Evolutionary conservation across 2,329 filamentous ascomycete species (phyloP).

Genomic region (Cordyceps farinosa): DNA sequence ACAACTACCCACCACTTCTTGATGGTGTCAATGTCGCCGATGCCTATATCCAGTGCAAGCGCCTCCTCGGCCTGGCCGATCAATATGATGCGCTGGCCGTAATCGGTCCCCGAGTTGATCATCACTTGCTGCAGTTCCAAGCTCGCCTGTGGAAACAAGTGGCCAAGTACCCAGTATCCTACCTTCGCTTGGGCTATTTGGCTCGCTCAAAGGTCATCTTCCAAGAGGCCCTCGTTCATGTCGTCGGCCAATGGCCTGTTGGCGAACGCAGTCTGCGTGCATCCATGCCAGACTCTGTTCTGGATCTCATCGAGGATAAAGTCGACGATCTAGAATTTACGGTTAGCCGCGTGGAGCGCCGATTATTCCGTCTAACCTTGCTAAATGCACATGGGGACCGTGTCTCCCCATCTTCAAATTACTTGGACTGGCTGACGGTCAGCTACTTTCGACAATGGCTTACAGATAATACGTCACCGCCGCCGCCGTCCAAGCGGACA

Average conservation of each 20-base stretch:
- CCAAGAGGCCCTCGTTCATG: slow-evolving; percentile 84
- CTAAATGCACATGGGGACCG: slow-evolving; percentile 78
- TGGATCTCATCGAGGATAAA: slow-evolving; percentile 93
- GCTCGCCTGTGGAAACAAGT: slow-evolving; percentile 92
- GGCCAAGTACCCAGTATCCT: slow-evolving; percentile 90
- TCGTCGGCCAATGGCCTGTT: slow-evolving; percentile 89
- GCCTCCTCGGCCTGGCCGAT: slow-evolving; percentile 81
- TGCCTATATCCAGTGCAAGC: slow-evolving; percentile 91
- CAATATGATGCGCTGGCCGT: slow-evolving; percentile 89
- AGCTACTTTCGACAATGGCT: slow-evolving; percentile 90
- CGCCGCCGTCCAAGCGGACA: slow-evolving; percentile 35
- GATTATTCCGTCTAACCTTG: slow-evolving; percentile 76
- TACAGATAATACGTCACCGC: slow-evolving; percentile 80
- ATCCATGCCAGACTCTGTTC: slow-evolving; percentile 68
- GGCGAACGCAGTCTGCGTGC: slow-evolving; percentile 73
- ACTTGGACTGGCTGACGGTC: slow-evolving; percentile 85
- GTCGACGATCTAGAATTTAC: slow-evolving; percentile 86
- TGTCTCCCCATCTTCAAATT: slow-evolving; percentile 73
- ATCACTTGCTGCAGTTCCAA: slow-evolving; percentile 90
- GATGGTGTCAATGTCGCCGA: slow-evolving; percentile 87
- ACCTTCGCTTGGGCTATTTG: slow-evolving; percentile 84
- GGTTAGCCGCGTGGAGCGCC: slow-evolving; percentile 73
- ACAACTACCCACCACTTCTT: slow-evolving; percentile 81
- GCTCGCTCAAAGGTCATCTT: slow-evolving; percentile 80
- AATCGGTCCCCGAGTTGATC: slow-evolving; percentile 84